Evolutionary conservation across 164 flowering plant species (phyloP), one percentile per base, ranked within the genome.

Genomic region (Umbellularia californica): DNA sequence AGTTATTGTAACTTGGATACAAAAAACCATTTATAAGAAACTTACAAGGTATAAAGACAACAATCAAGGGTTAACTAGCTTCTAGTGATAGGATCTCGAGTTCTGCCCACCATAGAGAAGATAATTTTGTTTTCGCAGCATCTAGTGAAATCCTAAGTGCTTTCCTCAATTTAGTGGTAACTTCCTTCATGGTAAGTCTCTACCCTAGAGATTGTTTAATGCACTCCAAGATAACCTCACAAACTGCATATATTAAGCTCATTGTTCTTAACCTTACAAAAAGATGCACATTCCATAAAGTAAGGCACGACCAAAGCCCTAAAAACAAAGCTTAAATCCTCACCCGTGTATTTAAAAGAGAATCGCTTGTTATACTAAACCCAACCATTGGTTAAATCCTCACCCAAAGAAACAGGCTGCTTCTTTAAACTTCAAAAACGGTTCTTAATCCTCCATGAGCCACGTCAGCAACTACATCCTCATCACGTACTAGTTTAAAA

Each of bases 51-150:
- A 30, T n/a, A 19, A 52, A 3, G 22, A 50, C 0, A 30, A 30
- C 33, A 30, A 30, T 30, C 33, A 30, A 30, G 33, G 33, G 33
- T 67, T 79, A 91, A 69, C 87, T 84, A n/a, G 91, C 88, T 79
- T 92, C 97, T 17, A 86, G 87, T 0, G 96, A 93, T 58, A 91
- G 84, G 65, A 93, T 89, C 84, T 91, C 97, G 11, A 91, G 96
- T 77, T 93, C 97, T 3, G 97, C 96, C 97, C 98, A 95, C 99
- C 99, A 95, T 19, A 95, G 90, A 1, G 99, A 97, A 74, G 98
- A 93, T 2, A 92, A 90, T 77, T 86, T 87, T 55, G 97, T 97
- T 28, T 82, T 80, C 1, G 95, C 97, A 19, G 88, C 85, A 3
- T 91, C 97, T 1, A 98, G 93, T 12, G 94, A 79, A 62, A 93